Base-by-base conservation (phyloP, 257 asterid genomes). In the Cordia subcordata region DNA sequence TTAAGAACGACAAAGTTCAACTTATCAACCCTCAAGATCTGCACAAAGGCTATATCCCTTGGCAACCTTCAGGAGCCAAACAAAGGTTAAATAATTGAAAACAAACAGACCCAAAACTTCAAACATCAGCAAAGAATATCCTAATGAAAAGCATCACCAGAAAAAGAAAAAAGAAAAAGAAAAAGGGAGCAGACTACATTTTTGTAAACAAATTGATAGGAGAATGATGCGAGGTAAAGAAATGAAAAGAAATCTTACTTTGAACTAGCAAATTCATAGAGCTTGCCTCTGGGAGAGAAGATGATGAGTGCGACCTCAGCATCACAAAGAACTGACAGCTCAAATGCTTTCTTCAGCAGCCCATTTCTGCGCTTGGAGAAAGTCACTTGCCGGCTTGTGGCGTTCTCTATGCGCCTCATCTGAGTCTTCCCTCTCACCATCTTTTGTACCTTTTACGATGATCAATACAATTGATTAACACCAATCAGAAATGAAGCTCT, bases 361-460 rank as follows among this genome's bases (percentile, higher is more conserved):
- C 97, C 96, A 75, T 82, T 90, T 77, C 96, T 68, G 55, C 97
- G 74, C 83, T 90, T 90, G 1, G 97, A 90, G 92, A 90, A 87
- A 61, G 98, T 87, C 12, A 87, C 96, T 70, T 90, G 96, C 63
- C 98, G 66, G 79, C 96, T 87, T 8, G 96, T 85, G 5, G 92
- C 94, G 86, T 87, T 85, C 61, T 90, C 98, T 56, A 90, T 90
- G 58, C 90, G 95, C 91, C 87, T 69, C 95, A 90, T 81, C 85
- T 87, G 85, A 27, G 98, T 90, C 64, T 90, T 90, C n/a, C 98
- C 98, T 65, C 98, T 64, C 76, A 85, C 98, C 98, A 90, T 90
- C 55, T 67, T 15, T 38, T 12, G 10, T 21, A 65, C 60, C 58
- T 51, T 19, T 42, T 10, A 53, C 56, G 57, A 17, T 23, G 35